Evolutionary conservation across 2,329 filamentous ascomycete species (phyloP).

Genomic region (Talaromyces islandicus): DNA sequence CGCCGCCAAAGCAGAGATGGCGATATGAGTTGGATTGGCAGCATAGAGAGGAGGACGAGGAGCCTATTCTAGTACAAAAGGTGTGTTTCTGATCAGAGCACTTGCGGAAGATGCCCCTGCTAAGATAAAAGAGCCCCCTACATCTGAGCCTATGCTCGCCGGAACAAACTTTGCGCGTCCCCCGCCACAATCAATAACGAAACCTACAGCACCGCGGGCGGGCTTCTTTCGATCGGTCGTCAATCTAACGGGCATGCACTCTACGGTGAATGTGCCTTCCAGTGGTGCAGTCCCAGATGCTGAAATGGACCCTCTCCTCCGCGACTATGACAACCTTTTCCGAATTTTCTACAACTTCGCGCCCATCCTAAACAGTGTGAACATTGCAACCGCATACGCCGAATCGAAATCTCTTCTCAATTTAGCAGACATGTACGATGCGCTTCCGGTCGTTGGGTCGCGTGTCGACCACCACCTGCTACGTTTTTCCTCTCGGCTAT

Average conservation of each 20-base stretch:
- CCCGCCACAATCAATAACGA: slow-evolving; percentile 54
- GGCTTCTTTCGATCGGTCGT: slow-evolving; percentile 85
- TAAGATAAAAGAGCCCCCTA: slow-evolving; percentile 22
- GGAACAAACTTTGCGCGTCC: slow-evolving; percentile 35
- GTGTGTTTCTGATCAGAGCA: slow-evolving; percentile 37
- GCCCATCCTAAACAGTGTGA: slow-evolving; percentile 73
- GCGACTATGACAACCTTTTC: slow-evolving; percentile 93
- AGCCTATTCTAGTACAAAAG: slow-evolving; percentile 83
- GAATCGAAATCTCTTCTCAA: slow-evolving; percentile 87
- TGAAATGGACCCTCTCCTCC: slow-evolving; percentile 64
- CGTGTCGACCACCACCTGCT: slow-evolving; percentile 90
- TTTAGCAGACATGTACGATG: slow-evolving; percentile 92
- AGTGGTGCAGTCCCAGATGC: slow-evolving; percentile 51
- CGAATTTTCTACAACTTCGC: slow-evolving; percentile 93
- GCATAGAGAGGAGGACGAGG: slow-evolving; percentile 61
- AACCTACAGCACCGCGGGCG: slow-evolving; percentile 55
- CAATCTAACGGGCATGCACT: slow-evolving; percentile 59
- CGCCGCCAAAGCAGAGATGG: slow-evolving; percentile 60
- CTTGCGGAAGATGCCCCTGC: slow-evolving; percentile 1
- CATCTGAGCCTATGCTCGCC: slow-evolving; percentile 50
- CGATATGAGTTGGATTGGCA: slow-evolving; percentile 81
- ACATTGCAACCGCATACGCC: slow-evolving; percentile 87
- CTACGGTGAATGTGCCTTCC: slow-evolving; percentile 45
- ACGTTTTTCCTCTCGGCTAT: slow-evolving; percentile 82
- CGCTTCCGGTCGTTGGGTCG: slow-evolving; percentile 77